phyloP scores from a whole-genome alignment of 148 eudicot species.

The Camellia japonica region DNA sequence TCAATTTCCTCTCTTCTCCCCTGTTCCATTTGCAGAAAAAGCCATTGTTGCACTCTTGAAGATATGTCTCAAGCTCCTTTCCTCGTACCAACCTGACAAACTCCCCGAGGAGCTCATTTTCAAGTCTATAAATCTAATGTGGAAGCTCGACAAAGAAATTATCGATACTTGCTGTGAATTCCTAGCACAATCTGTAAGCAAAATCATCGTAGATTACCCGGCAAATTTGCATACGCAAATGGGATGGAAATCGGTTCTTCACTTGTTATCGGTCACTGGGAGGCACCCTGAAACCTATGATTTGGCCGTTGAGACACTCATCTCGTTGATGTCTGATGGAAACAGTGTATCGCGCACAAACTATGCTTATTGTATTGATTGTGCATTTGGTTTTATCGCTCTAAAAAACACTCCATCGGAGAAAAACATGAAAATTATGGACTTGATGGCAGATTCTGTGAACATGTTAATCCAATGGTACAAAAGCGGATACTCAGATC shows the following conservation, averaged over 20 bases:
- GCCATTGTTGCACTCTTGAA: slow-evolving; percentile 53
- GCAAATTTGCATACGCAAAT: slow-evolving; percentile 56
- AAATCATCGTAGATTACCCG: slow-evolving; percentile 52
- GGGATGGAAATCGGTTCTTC: slow-evolving; percentile 79
- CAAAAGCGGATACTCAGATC: slow-evolving; percentile 55
- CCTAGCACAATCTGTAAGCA: slow-evolving; percentile 45
- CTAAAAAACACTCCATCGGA: slow-evolving; percentile 71
- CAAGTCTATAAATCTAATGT: slow-evolving; percentile 74
- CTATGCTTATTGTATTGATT: slow-evolving; percentile 64
- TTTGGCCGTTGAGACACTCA: slow-evolving; percentile 62
- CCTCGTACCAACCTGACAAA: slow-evolving; percentile 47
- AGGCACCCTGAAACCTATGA: slow-evolving; percentile 79
- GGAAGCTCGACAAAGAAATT: slow-evolving; percentile 76
- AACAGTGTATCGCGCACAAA: slow-evolving; percentile 42
- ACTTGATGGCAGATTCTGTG: slow-evolving; percentile 72
- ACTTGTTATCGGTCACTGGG: slow-evolving; percentile 61
- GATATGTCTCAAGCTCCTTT: slow-evolving; percentile 51
- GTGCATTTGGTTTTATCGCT: slow-evolving; percentile 80
- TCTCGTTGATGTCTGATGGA: slow-evolving; percentile 47
- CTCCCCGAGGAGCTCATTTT: slow-evolving; percentile 69
- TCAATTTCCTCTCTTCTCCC: slow-evolving; percentile 77
- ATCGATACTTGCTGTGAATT: slow-evolving; percentile 67
- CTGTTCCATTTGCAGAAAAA: slow-evolving; percentile 79
- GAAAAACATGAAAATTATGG: slow-evolving; percentile 66
- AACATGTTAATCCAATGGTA: slow-evolving; percentile 64